Base-by-base conservation (phyloP, 2,329 filamentous ascomycete genomes). In the Nemania sp. region DNA sequence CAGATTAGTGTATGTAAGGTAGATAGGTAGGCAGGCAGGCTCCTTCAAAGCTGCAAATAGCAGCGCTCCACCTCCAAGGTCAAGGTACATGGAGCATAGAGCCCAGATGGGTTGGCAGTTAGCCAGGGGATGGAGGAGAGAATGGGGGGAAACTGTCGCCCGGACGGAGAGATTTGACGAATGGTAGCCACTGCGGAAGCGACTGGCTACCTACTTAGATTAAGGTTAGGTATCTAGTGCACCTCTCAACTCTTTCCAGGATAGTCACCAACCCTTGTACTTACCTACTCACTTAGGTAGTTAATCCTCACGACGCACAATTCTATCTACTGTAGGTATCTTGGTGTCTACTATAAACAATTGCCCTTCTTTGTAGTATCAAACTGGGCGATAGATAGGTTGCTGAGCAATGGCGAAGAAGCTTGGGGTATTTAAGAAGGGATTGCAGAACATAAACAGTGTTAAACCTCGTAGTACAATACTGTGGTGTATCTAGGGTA, bases 21-120 rank as follows among this genome's bases (percentile, higher is more conserved):
- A 27, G 47, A 18, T 24, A 58, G 55, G 38, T 24, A 20, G 15
- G 5, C 27, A 27, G 47, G 29, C 15, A 58, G 55, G 38, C 29
- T 51, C 53, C 26, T 58, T 52, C 32, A 35, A 54, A 60, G 64
- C 60, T 67, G 67, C 56, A 67, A 62, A 67, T 62, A 56, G 64
- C 22, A 52, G 13, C 18, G 22, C 53, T 67, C 64, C 64, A 62
- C 64, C 54, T 62, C 27, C n/a, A 29, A n/a, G 32, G 18, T 22
- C 24, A 51, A 51, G 47, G 47, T 24, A 51, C 24, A 6, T 11
- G n/a, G n/a, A n/a, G n/a, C n/a, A n/a, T n/a, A n/a, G n/a, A 51
- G 47, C 8, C 24, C 27, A 27, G 7, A 13, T 45, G 20, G 41
- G 27, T 51, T 59, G 45, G 54, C 54, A 59, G 47, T 35, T 63